Evolutionary conservation across 345 rosid genomes (phyloP), one percentile per base, ranked within the genome.

Genomic region (Eucalyptus dawsonii): DNA sequence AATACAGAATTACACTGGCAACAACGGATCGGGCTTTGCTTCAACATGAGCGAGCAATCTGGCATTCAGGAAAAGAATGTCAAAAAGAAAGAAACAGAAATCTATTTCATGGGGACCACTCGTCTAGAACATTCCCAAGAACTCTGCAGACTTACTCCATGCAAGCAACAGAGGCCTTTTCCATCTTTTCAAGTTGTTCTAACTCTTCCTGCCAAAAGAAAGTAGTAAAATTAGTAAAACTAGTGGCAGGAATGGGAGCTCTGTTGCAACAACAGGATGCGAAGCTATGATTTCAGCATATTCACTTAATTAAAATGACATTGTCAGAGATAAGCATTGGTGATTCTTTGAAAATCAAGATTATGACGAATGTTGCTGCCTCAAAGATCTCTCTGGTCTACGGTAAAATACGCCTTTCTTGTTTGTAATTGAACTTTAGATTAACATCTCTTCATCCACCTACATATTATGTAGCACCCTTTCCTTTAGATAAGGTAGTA

Each of bases 101-200:
- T 22, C 13, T 31, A 17, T 56, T 86, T 53, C 67, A n/a, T 6
- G 4, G 54, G 14, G 6, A 50, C 42, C 53, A 51, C 44, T 21
- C 45, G 27, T 10, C 1, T 31, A 42, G 6, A 31, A 86, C 49
- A 86, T 14, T 50, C 13, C 37, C 4, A 50, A 86, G 51, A 37
- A 14, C 42, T 65, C 56, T 14, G 49, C 42, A 45, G 88, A 89
- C 94, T 94, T 93, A 97, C 99, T 95, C 97, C 80, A 89, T 91
- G 94, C 97, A 96, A 1, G 95, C 93, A n/a, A 94, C 93, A 80
- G 99, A 95, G 86, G 97, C 95, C 87, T 88, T 93, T 44, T 95
- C 96, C 92, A 92, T 93, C 90, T 91, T 97, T 83, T 96, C 98
- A 88, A 97, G 95, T 90, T 88, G 93, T 89, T 96, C 98, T 81